phyloP scores from a whole-genome alignment of 2,329 filamentous ascomycete genomes.

The Myotisia sp. region DNA sequence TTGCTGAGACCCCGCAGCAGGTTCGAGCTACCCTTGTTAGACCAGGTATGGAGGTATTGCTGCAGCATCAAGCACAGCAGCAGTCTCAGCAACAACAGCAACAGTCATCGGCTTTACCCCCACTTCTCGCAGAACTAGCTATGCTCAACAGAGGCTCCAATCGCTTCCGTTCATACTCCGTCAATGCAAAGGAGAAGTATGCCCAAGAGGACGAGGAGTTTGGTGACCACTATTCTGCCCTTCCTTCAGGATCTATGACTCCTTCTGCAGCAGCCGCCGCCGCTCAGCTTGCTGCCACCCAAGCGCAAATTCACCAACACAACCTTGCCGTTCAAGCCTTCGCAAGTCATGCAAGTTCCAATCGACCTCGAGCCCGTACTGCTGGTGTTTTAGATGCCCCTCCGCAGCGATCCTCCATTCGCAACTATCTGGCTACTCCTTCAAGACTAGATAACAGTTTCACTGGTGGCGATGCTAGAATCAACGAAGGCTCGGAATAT shows the following conservation, averaged over 20 bases:
- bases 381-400: constrained; percentile 79
- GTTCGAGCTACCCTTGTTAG: constrained; percentile 55
- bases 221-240: constrained; percentile 41
- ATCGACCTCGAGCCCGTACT: constrained; percentile 74
- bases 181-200: constrained; percentile 97
- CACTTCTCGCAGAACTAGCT: constrained; percentile 60
- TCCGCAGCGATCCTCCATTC: constrained; percentile 47
- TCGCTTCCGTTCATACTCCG: constrained; percentile 90
- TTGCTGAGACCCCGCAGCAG: constrained; percentile 84
- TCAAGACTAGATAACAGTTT: constrained; percentile 63
- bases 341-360: constrained; percentile 67
- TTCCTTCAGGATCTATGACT: constrained; percentile 46
- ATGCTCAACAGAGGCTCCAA: constrained; percentile 66
- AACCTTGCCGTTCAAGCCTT: constrained; percentile 90
- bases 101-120: constrained; percentile 36
- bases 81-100: constrained; percentile 36
- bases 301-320: constrained; percentile 66
- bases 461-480: constrained; percentile 57
- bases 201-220: constrained; percentile 76
- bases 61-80: constrained; percentile 40
- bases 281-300: constrained; percentile 45
- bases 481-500: constrained; percentile 63
- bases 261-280: constrained; percentile 43
- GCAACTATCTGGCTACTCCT: constrained; percentile 64
- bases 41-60: constrained; percentile 39